Percentiles rank a stretch among this genome's conserved stretches.
phyloP scores from a whole-genome alignment of 352 stramenopile genomes.

The Pythium pyrilobum region DNA sequence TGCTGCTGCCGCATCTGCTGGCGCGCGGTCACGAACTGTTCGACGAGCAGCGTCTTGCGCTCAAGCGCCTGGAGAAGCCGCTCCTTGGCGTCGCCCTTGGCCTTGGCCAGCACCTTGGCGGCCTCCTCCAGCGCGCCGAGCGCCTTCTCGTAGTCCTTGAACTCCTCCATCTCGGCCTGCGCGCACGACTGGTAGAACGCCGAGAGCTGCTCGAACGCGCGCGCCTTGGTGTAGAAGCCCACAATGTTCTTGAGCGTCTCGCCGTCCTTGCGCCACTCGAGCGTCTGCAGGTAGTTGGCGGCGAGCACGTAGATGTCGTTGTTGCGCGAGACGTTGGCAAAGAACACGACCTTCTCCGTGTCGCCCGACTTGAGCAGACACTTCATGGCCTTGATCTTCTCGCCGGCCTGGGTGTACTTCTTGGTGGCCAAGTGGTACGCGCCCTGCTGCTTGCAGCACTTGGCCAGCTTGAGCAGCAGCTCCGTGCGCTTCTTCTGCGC shows the following conservation, averaged over 20 bases:
- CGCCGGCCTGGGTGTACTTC: conserved; percentile 93
- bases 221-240: conserved; percentile 93
- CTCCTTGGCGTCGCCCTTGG: conserved; percentile 66
- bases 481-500: conserved; percentile 64
- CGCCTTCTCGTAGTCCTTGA: conserved; percentile 93
- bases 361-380: conserved; percentile 94
- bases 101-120: conserved; percentile 80
- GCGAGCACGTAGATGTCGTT: conserved; percentile 94
- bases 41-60: conserved; percentile 62
- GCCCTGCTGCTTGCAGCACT: conserved; percentile 90
- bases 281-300: conserved; percentile 94
- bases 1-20: conserved; percentile 38
- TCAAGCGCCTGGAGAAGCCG: conserved; percentile 49
- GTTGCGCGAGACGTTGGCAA: conserved; percentile 89
- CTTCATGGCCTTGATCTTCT: conserved; percentile 93
- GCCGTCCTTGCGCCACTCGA: conserved; percentile 89
- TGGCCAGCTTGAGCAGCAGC: conserved; percentile 88
- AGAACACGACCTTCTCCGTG: conserved; percentile 94
- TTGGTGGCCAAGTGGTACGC: conserved; percentile 92
- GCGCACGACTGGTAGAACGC: conserved; percentile 91
- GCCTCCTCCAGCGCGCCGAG: conserved; percentile 88
- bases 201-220: conserved; percentile 88
- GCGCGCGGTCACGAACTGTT: conserved; percentile 81
- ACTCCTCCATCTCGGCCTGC: conserved; percentile 92
- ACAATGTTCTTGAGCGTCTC: conserved; percentile 94